phyloP scores from a whole-genome alignment of 345 rosid species.

The Anacardium occidentale region DNA sequence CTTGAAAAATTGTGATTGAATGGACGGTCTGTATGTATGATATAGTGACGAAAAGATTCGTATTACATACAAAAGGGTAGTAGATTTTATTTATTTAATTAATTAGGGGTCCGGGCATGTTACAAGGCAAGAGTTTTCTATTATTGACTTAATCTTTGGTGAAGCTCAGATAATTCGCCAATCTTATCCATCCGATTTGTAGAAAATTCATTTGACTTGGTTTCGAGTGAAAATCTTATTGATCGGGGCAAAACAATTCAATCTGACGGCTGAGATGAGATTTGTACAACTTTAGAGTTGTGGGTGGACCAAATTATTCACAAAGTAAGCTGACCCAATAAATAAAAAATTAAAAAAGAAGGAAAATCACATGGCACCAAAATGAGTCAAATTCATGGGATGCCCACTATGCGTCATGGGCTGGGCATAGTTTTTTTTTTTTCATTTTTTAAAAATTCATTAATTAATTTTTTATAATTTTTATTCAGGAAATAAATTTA shows the following conservation, averaged over 20 bases:
- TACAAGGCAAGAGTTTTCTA: constrained; percentile 18
- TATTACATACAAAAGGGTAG: neutral
- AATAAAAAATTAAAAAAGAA: neutral
- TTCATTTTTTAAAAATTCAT: neutral
- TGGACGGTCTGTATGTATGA: neutral
- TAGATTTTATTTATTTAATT: neutral
- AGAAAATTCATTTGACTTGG: constrained; percentile 10
- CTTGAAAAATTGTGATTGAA: neutral
- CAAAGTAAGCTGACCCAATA: neutral
- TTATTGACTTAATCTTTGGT: constrained; percentile 2
- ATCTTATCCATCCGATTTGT: constrained; percentile 23
- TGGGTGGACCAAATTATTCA: constrained; percentile 18
- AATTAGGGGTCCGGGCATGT: neutral
- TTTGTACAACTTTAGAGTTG: neutral
- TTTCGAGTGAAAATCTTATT: constrained; percentile 20
- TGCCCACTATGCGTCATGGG: constrained; percentile 24
- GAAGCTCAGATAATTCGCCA: constrained; percentile 2
- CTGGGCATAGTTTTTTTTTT: neutral
- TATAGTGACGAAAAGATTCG: neutral
- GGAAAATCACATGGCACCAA: constrained; percentile 19
- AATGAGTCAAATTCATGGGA: constrained; percentile 29
- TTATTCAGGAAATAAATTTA: neutral
- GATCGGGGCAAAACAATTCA: constrained; percentile 1
- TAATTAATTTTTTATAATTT: too few species aligned
- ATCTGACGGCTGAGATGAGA: neutral